Evolutionary conservation across 139 green algal species (phyloP), one percentile per base, ranked within the genome.

Genomic region (Nannochloris sp.): DNA sequence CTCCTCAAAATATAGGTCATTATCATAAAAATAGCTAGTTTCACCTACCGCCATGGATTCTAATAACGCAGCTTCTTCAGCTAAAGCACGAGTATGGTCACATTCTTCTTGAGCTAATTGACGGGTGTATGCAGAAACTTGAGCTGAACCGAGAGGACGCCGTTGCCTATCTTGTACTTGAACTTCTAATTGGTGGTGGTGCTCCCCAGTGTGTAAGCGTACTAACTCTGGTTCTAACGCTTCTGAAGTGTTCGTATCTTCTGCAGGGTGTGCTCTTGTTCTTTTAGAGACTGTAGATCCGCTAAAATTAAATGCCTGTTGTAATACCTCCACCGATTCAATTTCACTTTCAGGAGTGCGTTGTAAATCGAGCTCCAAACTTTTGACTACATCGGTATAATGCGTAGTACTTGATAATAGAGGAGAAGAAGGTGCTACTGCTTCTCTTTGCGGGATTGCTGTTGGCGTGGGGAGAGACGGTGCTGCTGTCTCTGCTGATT

Each of bases 341-440:
- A n/a, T 30, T 8, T 13, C 3, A 34, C 32, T 32, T 2, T 32
- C 34, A 3, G 15, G 12, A 9, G 24, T 13, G 27, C 19, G 46
- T 36, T 32, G 53, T 42, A 72, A 31, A 7, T 72, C 65, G 19
- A 19, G 23, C 6, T 51, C 38, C 27, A 59, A 55, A 56, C 65
- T 66, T 15, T 25, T 10, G 32, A 72, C 53, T 2, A 72, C 55
- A 4, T 56, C 10, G 46, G 36, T 61, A 35, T 72, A 72, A 46
- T 72, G 65, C 1, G 36, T 35, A 48, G 45, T 36, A 24, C n/a
- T n/a, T n/a, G n/a, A n/a, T n/a, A n/a, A n/a, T n/a, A n/a, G n/a
- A n/a, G n/a, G n/a, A 31, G 34, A 31, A 19, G 14, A 23, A 31
- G n/a, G 0, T 10, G 4, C 46, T 24, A 54, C 46, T 38, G n/a